Conservation (phyloP, 345 rosid species). For the Clausena lansium region DNA sequence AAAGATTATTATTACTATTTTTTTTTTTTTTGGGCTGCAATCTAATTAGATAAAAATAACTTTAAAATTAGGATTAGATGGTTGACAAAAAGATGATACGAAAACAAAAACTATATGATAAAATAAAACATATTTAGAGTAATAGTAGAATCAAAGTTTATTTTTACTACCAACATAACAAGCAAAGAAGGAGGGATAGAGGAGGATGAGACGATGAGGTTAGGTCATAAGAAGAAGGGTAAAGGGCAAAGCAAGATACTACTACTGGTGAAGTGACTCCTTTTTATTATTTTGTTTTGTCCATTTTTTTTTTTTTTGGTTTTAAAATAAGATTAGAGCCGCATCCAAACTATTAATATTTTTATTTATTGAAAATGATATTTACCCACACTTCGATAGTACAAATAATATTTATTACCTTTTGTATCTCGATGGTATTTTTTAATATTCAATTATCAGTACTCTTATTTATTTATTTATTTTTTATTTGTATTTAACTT, state of each 20-base stretch:
- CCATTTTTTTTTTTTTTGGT: background rate
- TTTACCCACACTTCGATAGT: too few species aligned
- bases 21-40: background rate
- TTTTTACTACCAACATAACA: background rate
- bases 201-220: background rate
- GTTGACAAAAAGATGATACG: background rate
- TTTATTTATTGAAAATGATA: background rate
- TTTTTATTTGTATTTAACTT: too few species aligned
- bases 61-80: background rate
- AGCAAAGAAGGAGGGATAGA: background rate
- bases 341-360: background rate
- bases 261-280: background rate
- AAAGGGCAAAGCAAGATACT: constrained; percentile 5
- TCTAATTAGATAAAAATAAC: background rate
- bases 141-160: background rate
- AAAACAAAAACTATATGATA: background rate
- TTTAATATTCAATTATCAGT: too few species aligned
- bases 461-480: too few species aligned
- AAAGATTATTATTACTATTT: background rate
- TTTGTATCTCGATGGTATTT: too few species aligned
- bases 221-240: constrained; percentile 23
- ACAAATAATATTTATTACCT: too few species aligned
- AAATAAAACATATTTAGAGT: background rate
- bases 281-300: background rate
- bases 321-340: background rate